Evolutionary conservation across 2,329 filamentous ascomycete species (phyloP).

Genomic region (Rutstroemia sp.): DNA sequence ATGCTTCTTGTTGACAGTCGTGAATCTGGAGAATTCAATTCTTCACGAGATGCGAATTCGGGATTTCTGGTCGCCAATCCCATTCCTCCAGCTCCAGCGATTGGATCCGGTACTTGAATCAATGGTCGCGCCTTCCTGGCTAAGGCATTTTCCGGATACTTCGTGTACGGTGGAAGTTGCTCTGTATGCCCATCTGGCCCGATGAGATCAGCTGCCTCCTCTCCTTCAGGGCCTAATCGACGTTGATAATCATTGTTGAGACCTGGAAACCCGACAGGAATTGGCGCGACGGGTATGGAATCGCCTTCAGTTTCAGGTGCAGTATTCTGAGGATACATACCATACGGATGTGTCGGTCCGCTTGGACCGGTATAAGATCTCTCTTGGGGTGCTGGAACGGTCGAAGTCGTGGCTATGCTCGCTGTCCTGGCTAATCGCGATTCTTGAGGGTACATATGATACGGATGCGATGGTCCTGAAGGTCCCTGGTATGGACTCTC

Average conservation of each 20-base stretch:
- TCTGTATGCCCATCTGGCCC: constrained; percentile 85
- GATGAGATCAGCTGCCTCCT: constrained; percentile 81
- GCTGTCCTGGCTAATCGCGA: constrained; percentile 45
- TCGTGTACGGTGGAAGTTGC: constrained; percentile 83
- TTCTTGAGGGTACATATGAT: constrained; percentile 78
- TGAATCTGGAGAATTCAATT: constrained; percentile 43
- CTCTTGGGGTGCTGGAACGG: constrained; percentile 47
- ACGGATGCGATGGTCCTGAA: constrained; percentile 72
- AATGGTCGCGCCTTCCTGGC: constrained; percentile 42
- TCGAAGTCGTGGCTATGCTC: constrained; percentile 67
- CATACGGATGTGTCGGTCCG: constrained; percentile 77
- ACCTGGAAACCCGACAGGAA: constrained; percentile 70
- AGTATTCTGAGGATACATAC: constrained; percentile 77
- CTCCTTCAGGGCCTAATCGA: constrained; percentile 69
- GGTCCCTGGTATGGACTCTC: constrained; percentile 53
- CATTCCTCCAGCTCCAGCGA: constrained; percentile 49
- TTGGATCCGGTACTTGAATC: constrained; percentile 16
- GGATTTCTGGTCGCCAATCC: constrained; percentile 54
- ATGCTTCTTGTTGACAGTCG: constrained; percentile 46
- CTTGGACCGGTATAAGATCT: constrained; percentile 52
- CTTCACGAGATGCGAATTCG: constrained; percentile 52
- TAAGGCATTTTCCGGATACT: constrained; percentile 72
- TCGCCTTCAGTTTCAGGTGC: constrained; percentile 41
- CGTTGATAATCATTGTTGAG: constrained; percentile 58
- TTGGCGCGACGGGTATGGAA: constrained; percentile 32